Conservation (phyloP, 495 filamentous ascomycete species). For the Hypoxylon rickii region DNA sequence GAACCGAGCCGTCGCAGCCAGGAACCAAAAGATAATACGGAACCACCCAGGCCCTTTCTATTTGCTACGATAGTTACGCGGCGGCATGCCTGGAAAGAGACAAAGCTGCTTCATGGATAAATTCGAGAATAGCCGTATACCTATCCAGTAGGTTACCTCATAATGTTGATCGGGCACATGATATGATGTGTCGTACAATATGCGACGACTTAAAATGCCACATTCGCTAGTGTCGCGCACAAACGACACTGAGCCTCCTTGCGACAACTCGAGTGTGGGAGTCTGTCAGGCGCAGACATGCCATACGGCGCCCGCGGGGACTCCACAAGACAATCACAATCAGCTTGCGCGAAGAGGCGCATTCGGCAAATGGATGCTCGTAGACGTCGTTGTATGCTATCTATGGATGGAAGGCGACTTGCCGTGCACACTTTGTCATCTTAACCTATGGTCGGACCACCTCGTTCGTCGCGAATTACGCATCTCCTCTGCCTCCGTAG, state of each 20-base stretch:
- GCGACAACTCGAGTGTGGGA: slow-evolving; percentile 29
- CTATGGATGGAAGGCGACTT: slow-evolving; percentile 11
- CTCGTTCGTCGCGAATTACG: slow-evolving; percentile 26
- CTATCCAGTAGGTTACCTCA: too few species aligned
- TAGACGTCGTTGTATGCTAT: too few species aligned
- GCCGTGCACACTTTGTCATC: slow-evolving; percentile 20
- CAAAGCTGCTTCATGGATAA: slow-evolving; percentile 30
- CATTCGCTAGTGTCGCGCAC: slow-evolving; percentile 22
- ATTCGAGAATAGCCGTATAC: slow-evolving; percentile 19
- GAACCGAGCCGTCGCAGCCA: slow-evolving; percentile 9
- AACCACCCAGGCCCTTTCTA: slow-evolving; percentile 14
- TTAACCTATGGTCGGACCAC: slow-evolving; percentile 28
- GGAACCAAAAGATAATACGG: slow-evolving; percentile 8
- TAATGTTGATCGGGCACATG: slow-evolving; percentile 3
- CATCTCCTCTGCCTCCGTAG: slow-evolving; percentile 15
- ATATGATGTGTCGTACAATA: slow-evolving; percentile 7
- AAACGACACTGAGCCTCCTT: slow-evolving; percentile 19
- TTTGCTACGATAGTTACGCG: slow-evolving; percentile 28
- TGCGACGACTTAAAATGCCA: slow-evolving; percentile 6
- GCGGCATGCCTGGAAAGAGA: slow-evolving; percentile 17
- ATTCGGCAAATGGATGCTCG: too few species aligned
- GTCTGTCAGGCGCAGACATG: slow-evolving; percentile 17
- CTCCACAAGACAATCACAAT: too few species aligned
- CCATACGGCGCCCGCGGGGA: too few species aligned
- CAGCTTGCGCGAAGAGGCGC: too few species aligned